Evolutionary conservation across 345 rosid genomes (phyloP).

Genomic region (Pugionium cornutum): DNA sequence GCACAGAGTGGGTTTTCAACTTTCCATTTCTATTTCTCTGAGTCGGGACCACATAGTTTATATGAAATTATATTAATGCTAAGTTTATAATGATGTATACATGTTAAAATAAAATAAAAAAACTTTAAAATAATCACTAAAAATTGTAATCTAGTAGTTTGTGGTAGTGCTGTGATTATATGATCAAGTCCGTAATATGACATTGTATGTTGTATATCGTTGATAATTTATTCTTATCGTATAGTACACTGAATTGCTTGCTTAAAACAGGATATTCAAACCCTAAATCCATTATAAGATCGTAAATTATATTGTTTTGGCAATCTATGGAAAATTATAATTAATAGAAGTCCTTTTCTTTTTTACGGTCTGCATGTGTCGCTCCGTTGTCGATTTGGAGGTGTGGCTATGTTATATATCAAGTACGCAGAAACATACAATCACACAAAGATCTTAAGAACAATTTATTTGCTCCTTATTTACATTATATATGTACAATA

Average conservation of each 20-base stretch:
- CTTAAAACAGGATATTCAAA: slow-evolving; percentile 16
- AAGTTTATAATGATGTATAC: background rate
- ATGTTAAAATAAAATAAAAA: background rate
- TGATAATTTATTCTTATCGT: too few species aligned
- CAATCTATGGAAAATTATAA: background rate
- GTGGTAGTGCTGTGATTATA: too few species aligned
- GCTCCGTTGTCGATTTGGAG: background rate
- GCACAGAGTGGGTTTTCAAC: slow-evolving; percentile 46
- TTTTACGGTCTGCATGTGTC: slow-evolving; percentile 36
- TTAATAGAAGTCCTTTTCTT: background rate
- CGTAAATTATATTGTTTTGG: too few species aligned
- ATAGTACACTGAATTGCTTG: slow-evolving; percentile 39
- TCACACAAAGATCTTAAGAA: slow-evolving; percentile 8
- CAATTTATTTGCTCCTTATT: slow-evolving; percentile 6
- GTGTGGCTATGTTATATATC: slow-evolving; percentile 27
- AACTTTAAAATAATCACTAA: too few species aligned
- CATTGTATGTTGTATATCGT: too few species aligned
- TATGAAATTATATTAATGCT: background rate
- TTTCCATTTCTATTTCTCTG: slow-evolving; percentile 25
- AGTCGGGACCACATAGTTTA: slow-evolving; percentile 29
- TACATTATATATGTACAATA: background rate
- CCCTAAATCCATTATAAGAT: background rate
- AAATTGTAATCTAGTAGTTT: too few species aligned
- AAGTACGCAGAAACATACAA: slow-evolving; percentile 13
- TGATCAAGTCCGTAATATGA: too few species aligned